A percentile compares a stretch with the other conserved stretches of the same genome.
These are phyloP conservation scores for Euphorbia peplus DNA, from an alignment of 345 rosid species.

Conservation along the genomic window DNA sequence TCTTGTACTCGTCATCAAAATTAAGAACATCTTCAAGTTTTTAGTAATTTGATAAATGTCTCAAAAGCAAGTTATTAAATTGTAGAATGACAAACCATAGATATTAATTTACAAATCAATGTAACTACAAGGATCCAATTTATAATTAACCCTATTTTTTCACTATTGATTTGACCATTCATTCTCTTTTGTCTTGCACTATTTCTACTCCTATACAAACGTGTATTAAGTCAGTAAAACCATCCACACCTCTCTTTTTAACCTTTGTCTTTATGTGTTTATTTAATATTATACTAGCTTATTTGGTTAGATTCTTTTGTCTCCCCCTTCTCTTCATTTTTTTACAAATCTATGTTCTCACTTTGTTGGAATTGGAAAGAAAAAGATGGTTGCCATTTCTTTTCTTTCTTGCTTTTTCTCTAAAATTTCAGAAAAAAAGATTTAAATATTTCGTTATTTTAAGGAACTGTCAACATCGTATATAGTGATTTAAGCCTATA, in stretches of 20 bases:
- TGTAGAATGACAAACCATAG: no score
- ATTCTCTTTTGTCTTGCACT: slow-evolving; percentile 35
- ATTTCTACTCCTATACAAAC: slow-evolving; percentile 11
- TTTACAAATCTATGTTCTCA: slow-evolving; percentile 8
- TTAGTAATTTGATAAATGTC: no score
- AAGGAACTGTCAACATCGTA: slow-evolving; percentile 23
- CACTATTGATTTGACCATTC: slow-evolving; percentile 52
- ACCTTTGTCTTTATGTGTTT: slow-evolving; percentile 28
- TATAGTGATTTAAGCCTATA: slow-evolving; percentile 20
- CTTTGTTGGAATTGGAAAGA: slow-evolving; percentile 15
- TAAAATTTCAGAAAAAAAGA: background rate
- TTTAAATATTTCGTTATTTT: background rate
- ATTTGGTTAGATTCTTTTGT: slow-evolving; percentile 28
- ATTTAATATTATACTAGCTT: no score
- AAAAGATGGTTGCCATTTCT: slow-evolving; percentile 4
- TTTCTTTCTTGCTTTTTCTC: background rate
- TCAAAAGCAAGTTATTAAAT: no score
- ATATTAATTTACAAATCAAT: no score
- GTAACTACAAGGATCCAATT: no score
- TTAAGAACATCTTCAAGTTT: no score
- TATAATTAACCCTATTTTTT: no score
- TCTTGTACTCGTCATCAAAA: no score
- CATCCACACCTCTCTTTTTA: slow-evolving; percentile 24
- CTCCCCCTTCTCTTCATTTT: slow-evolving; percentile 14
- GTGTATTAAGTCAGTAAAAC: slow-evolving; percentile 32